A percentile compares a stretch with the other conserved stretches of the same genome.
Evolutionary conservation across 1,284 basidiomycete species (phyloP).

Genomic region (Puccinia novopanici): DNA sequence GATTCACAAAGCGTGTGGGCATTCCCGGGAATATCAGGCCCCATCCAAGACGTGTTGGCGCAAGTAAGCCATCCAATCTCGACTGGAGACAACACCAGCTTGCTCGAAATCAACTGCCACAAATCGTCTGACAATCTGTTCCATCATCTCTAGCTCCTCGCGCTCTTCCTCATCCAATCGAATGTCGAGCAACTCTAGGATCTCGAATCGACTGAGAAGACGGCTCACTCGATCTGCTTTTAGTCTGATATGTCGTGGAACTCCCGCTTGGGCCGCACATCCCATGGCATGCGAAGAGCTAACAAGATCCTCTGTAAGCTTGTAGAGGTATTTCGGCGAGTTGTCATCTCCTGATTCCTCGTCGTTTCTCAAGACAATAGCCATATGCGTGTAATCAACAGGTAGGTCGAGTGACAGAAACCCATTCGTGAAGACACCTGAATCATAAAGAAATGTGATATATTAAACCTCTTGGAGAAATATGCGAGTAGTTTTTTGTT

Average conservation of each 20-base stretch:
- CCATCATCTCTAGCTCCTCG: slow-evolving; percentile 24
- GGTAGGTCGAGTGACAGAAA: slow-evolving; percentile 39
- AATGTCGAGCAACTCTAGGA: slow-evolving; percentile 42
- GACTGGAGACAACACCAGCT: background rate
- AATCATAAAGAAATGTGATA: background rate
- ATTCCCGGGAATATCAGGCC: background rate
- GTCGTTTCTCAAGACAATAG: slow-evolving; percentile 12
- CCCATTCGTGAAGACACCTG: slow-evolving; percentile 40
- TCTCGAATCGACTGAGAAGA: slow-evolving; percentile 38
- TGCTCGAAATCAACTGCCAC: slow-evolving; percentile 34
- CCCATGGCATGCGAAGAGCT: slow-evolving; percentile 46
- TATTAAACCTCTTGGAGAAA: too few species aligned
- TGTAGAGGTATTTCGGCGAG: slow-evolving; percentile 41
- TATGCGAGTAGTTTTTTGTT: background rate
- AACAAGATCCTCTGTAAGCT: slow-evolving; percentile 27
- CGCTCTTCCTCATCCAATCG: slow-evolving; percentile 39
- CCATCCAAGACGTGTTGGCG: slow-evolving; percentile 6
- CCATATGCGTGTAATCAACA: slow-evolving; percentile 43
- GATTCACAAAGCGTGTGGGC: background rate
- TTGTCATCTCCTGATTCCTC: slow-evolving; percentile 8
- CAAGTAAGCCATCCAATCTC: slow-evolving; percentile 32
- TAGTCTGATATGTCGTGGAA: slow-evolving; percentile 43
- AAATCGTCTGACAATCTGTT: slow-evolving; percentile 36
- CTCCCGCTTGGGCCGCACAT: slow-evolving; percentile 40
- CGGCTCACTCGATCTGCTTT: slow-evolving; percentile 37